Conservation (phyloP, 2,329 filamentous ascomycete genomes). For the Pseudogymnoascus sp. region DNA sequence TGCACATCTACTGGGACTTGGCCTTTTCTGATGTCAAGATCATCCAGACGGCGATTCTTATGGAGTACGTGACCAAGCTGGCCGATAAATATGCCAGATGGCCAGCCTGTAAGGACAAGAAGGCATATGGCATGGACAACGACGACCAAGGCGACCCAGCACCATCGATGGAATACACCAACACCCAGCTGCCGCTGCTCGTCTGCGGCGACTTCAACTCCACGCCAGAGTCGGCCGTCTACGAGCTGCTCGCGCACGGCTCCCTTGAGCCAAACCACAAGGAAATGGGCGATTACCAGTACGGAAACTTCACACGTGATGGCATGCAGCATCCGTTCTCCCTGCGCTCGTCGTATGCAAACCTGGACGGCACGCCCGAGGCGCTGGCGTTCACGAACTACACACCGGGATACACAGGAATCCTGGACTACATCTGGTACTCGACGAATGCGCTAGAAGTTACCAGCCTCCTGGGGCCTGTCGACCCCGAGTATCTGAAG, state of each 20-base stretch:
- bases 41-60: slow-evolving; percentile 88
- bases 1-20: slow-evolving; percentile 92
- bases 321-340: slow-evolving; percentile 94
- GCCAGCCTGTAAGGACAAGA: slow-evolving; percentile 67
- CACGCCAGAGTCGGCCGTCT: slow-evolving; percentile 75
- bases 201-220: slow-evolving; percentile 98
- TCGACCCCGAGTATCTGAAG: slow-evolving; percentile 62
- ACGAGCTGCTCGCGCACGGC: slow-evolving; percentile 79
- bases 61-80: slow-evolving; percentile 82
- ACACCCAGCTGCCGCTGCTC: slow-evolving; percentile 80
- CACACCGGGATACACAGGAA: slow-evolving; percentile 82
- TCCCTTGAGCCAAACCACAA: slow-evolving; percentile 68
- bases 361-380: slow-evolving; percentile 71
- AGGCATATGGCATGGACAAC: slow-evolving; percentile 29
- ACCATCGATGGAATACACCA: slow-evolving; percentile 80
- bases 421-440: slow-evolving; percentile 98
- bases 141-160: slow-evolving; percentile 55
- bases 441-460: slow-evolving; percentile 67
- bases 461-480: slow-evolving; percentile 56
- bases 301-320: slow-evolving; percentile 85
- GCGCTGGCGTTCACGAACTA: slow-evolving; percentile 95
- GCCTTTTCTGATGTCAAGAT: slow-evolving; percentile 88
- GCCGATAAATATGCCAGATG: slow-evolving; percentile 77
- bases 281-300: slow-evolving; percentile 68
- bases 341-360: slow-evolving; percentile 79